A percentile compares a stretch with the other conserved stretches of the same genome.
Conservation (phyloP, 2,329 filamentous ascomycete genomes). For the Aspergillus tubingensis region DNA sequence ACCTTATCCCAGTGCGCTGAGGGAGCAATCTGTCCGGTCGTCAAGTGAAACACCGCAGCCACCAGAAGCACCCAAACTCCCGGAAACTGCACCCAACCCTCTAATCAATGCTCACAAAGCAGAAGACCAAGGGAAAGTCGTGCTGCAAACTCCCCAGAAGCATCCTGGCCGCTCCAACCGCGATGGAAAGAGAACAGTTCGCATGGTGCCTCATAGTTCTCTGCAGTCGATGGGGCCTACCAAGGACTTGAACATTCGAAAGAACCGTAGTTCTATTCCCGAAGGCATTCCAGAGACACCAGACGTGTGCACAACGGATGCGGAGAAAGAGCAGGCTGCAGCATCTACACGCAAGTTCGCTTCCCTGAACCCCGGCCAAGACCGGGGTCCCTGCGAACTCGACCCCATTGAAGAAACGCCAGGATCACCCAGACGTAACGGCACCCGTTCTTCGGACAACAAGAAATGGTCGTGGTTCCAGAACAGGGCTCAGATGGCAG, state of each 20-base stretch:
- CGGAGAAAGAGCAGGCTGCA: constrained; percentile 19
- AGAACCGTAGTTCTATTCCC: constrained; percentile 32
- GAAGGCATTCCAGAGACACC: constrained; percentile 2
- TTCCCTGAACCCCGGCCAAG: constrained; percentile 28
- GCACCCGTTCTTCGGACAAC: constrained; percentile 27
- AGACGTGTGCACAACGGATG: constrained; percentile 12
- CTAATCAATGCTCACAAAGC: constrained; percentile 1
- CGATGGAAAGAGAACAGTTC: constrained; percentile 52
- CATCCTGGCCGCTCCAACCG: constrained; percentile 15
- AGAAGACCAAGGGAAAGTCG: constrained; percentile 7
- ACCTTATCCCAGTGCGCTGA: constrained; percentile 8
- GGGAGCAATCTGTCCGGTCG: constrained; percentile 22
- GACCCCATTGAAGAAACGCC: constrained; percentile 48
- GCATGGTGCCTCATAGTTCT: constrained; percentile 58
- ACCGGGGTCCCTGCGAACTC: constrained; percentile 34
- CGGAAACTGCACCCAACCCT: constrained; percentile 10
- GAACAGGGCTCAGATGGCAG: constrained; percentile 31
- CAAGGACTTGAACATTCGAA: constrained; percentile 59
- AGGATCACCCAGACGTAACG: constrained; percentile 32
- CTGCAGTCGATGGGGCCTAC: constrained; percentile 46
- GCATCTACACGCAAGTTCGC: constrained; percentile 9
- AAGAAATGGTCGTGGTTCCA: constrained; percentile 54
- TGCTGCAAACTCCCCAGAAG: constrained; percentile 9
- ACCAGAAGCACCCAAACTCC: constrained; percentile 56
- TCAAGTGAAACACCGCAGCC: constrained; percentile 34